Evolutionary conservation across 306 rosid genomes (phyloP).

Genomic region (Astragalus glycyphyllos): DNA sequence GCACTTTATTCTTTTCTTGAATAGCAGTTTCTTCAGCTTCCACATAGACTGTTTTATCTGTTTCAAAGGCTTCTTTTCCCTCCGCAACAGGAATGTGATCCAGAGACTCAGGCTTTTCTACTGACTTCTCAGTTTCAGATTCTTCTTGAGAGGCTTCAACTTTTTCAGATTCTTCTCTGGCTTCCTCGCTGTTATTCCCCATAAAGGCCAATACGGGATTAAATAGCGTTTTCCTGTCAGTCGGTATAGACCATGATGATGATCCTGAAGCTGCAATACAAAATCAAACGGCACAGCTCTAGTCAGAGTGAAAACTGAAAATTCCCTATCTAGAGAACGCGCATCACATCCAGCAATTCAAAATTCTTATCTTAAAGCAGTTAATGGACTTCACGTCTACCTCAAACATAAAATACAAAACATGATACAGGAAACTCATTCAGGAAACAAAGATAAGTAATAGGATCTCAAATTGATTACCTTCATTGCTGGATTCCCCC

Average conservation of each 20-base stretch:
- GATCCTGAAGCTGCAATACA: conserved; percentile 69
- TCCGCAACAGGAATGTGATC: conserved; percentile 50
- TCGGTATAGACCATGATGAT: conserved; percentile 68
- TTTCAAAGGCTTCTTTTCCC: conserved; percentile 51
- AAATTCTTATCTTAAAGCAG: conserved; percentile 17
- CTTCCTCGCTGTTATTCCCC: conserved; percentile 74
- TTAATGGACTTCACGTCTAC: conserved; percentile 13
- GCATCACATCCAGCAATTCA: conserved; percentile 18
- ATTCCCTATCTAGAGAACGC: conserved; percentile 14
- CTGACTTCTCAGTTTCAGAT: conserved; percentile 50
- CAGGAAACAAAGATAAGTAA: conserved; percentile 31
- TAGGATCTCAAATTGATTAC: conserved; percentile 50
- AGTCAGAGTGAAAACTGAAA: conserved; percentile 46
- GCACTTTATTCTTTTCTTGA: conserved; percentile 52
- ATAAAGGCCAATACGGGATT: conserved; percentile 82
- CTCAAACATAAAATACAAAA: conserved; percentile 37
- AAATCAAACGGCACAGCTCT: conserved; percentile 34
- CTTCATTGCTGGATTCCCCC: conserved; percentile 79
- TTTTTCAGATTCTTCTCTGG: conserved; percentile 50
- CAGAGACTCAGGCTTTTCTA: conserved; percentile 52
- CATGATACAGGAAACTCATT: conserved; percentile 15
- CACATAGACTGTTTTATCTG: conserved; percentile 41
- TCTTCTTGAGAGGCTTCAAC: conserved; percentile 51
- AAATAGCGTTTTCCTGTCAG: conserved; percentile 67
- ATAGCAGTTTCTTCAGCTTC: conserved; percentile 49